These are phyloP conservation scores for Dianthus caryophyllus DNA, from an alignment of 148 eudicot genomes.

Conservation along the genomic window DNA sequence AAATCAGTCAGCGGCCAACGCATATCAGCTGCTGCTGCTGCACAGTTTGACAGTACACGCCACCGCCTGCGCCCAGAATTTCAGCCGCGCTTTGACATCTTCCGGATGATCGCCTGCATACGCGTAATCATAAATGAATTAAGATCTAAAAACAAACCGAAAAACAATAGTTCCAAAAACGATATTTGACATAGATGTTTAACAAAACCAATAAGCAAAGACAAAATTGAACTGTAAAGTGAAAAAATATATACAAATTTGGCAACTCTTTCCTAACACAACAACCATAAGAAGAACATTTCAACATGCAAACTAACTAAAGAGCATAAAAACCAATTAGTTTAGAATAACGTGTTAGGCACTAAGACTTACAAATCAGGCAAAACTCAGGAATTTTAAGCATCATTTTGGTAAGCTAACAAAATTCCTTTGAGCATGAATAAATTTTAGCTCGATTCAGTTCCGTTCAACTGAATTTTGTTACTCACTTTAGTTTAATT, in stretches of 20 bases:
- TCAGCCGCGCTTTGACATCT: conserved; percentile 69
- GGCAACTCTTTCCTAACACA: conserved; percentile 27
- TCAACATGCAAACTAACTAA: conserved; percentile 1
- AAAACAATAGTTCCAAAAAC: background rate
- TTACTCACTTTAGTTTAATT: too few species aligned
- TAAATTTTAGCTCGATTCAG: too few species aligned
- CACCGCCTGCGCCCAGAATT: conserved; percentile 76
- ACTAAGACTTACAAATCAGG: conserved; percentile 2
- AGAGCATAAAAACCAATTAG: background rate
- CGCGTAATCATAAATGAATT: background rate
- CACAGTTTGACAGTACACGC: conserved; percentile 66
- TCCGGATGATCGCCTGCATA: conserved; percentile 61
- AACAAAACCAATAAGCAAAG: too few species aligned
- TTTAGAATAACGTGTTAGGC: conserved; percentile 10
- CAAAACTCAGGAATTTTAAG: background rate
- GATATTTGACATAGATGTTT: too few species aligned
- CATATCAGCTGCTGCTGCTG: conserved; percentile 28
- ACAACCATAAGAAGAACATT: background rate
- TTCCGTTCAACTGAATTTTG: too few species aligned
- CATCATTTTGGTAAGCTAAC: background rate
- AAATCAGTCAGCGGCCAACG: background rate
- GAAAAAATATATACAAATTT: conserved; percentile 3
- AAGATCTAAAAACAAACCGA: background rate
- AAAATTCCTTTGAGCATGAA: too few species aligned
- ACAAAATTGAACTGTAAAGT: background rate